Evolutionary conservation across 1,284 basidiomycete genomes (phyloP).

Genomic region (Fomitopsis schrenkii): DNA sequence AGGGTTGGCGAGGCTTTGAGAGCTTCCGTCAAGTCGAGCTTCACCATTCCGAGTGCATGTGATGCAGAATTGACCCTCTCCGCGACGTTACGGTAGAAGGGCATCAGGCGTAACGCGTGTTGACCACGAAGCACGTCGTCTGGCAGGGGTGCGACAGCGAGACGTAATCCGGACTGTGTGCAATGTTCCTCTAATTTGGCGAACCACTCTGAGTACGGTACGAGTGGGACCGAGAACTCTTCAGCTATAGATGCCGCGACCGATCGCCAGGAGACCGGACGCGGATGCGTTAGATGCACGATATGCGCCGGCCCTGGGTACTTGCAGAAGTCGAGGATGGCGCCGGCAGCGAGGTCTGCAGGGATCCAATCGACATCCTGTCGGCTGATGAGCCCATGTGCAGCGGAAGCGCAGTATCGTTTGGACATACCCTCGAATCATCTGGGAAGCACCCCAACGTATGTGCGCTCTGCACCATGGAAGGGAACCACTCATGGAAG

Average conservation of each 20-base stretch:
- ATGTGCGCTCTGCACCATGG: conserved; percentile 33
- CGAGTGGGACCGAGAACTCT: conserved; percentile 16
- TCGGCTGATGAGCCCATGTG: neutral
- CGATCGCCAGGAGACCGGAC: conserved; percentile 17
- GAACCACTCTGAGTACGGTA: conserved; percentile 20
- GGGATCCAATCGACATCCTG: conserved; percentile 25
- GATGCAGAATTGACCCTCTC: neutral
- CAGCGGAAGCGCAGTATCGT: conserved; percentile 3
- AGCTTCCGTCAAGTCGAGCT: neutral
- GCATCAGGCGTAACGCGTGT: neutral
- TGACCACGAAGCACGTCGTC: neutral
- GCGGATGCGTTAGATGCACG: conserved; percentile 28
- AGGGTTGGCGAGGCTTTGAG: neutral
- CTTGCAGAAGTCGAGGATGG: conserved; percentile 17
- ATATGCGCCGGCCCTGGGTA: conserved; percentile 12
- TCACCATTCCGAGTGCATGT: neutral
- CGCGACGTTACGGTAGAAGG: neutral
- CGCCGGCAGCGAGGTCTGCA: conserved; percentile 17
- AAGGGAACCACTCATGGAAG: conserved; percentile 40
- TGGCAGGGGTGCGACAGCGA: neutral
- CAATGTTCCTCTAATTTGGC: conserved; percentile 4
- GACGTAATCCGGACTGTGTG: neutral
- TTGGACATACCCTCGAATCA: conserved; percentile 13
- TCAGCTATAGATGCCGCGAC: conserved; percentile 16
- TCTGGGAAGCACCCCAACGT: conserved; percentile 25